phyloP scores from a whole-genome alignment of 208 protist species.

The Wallacemonas sp. region DNA sequence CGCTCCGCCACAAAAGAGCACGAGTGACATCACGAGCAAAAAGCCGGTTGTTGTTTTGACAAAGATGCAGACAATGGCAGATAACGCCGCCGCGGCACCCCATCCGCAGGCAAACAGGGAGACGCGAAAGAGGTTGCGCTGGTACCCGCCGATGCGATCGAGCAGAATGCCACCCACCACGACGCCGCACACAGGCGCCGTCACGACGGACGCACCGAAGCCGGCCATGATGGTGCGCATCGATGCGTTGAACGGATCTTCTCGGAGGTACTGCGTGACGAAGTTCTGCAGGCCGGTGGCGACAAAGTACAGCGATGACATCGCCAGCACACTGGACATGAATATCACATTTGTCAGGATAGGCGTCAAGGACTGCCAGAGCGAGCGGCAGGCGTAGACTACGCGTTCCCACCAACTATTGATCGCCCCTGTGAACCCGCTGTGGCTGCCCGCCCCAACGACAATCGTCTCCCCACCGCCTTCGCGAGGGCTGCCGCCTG shows the following conservation, averaged over 20 bases:
- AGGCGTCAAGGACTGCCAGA: constrained; percentile 25
- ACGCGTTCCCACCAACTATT: constrained; percentile 18
- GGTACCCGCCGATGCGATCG: constrained; percentile 86
- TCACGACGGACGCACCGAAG: constrained; percentile 78
- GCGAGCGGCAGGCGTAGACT: constrained; percentile 9
- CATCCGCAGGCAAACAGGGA: constrained; percentile 54
- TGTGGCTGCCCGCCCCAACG: background rate
- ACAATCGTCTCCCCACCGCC: background rate
- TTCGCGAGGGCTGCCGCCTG: background rate
- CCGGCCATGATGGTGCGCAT: constrained; percentile 81
- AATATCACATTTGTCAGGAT: constrained; percentile 67
- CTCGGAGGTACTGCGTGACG: constrained; percentile 89
- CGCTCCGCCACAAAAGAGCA: constrained; percentile 88
- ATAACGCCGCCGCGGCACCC: constrained; percentile 53
- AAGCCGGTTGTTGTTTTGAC: constrained; percentile 59
- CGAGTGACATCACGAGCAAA: constrained; percentile 74
- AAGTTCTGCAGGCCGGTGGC: constrained; percentile 91
- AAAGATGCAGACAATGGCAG: constrained; percentile 81
- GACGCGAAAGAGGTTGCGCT: constrained; percentile 61
- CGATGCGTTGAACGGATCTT: constrained; percentile 74
- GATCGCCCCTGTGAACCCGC: background rate
- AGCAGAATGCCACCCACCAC: constrained; percentile 82
- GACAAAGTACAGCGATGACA: constrained; percentile 91
- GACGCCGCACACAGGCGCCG: constrained; percentile 83
- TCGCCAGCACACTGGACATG: constrained; percentile 74